Evolutionary conservation across 768 basidiomycete species (phyloP).

Genomic region (Russula olivacea): DNA sequence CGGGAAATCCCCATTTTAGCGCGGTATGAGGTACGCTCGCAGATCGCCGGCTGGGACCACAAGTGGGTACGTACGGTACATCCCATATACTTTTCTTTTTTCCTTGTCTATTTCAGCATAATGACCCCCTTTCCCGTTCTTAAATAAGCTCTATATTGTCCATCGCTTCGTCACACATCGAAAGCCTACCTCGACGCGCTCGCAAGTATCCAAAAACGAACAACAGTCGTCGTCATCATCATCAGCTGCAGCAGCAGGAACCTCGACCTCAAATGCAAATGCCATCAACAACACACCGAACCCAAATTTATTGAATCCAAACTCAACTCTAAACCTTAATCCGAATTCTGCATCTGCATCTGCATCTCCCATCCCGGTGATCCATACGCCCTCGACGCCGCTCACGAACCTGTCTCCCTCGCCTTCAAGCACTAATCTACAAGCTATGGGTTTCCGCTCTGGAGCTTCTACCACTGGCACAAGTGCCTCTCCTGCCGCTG

Average conservation of each 20-base stretch:
- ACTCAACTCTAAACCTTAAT: not conserved
- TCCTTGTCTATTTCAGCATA: too few relatives aligned
- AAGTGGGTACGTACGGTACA: slow-evolving; percentile 58
- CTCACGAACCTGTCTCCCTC: slow-evolving; percentile 16
- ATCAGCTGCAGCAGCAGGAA: not conserved
- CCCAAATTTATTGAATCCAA: too few relatives aligned
- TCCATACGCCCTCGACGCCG: slow-evolving; percentile 7
- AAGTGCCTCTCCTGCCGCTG: not conserved
- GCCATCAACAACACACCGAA: too few relatives aligned
- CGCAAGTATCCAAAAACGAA: slow-evolving; percentile 18
- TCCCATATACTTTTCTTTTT: too few relatives aligned
- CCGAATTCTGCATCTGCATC: not conserved
- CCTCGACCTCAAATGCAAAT: too few relatives aligned
- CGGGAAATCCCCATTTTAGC: slow-evolving; percentile 62
- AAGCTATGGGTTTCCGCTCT: not conserved
- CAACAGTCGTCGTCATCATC: slow-evolving; percentile 22
- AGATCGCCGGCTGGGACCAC: slow-evolving; percentile 60
- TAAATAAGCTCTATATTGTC: slow-evolving; percentile 43
- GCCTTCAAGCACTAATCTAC: slow-evolving; percentile 2
- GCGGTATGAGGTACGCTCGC: slow-evolving; percentile 54
- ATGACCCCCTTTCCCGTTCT: not conserved
- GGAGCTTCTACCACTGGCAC: not conserved
- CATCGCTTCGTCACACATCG: slow-evolving; percentile 58
- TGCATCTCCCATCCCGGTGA: slow-evolving; percentile 6
- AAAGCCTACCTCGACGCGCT: slow-evolving; percentile 29